Evolutionary conservation across 768 basidiomycete genomes (phyloP).

Genomic region (Leucogyrophana mollusca): DNA sequence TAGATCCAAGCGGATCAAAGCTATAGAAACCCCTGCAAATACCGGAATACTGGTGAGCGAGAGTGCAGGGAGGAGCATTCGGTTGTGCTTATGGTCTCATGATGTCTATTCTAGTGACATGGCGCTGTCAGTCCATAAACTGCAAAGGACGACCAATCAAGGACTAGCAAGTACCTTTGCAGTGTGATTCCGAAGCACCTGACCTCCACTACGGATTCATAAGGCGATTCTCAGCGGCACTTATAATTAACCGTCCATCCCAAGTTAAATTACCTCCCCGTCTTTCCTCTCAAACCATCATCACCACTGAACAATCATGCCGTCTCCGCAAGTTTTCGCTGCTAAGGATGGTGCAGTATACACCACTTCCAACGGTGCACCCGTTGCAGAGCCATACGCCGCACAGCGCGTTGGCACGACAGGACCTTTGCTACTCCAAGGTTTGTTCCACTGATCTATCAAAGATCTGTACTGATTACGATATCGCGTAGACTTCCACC

Average conservation of each 20-base stretch:
- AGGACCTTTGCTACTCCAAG: constrained; percentile 90
- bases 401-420: constrained; percentile 69
- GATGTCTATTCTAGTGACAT: not conserved
- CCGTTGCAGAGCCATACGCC: constrained; percentile 73
- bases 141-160: not conserved
- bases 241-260: constrained; percentile 19
- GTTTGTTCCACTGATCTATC: constrained; percentile 34
- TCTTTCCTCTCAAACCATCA: not conserved
- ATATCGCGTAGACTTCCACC: constrained; percentile 69
- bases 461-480: constrained; percentile 13
- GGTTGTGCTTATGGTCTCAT: not conserved
- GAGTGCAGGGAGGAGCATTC: not conserved
- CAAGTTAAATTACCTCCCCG: constrained; percentile 6
- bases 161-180: not conserved
- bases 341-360: constrained; percentile 61
- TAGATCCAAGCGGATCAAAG: not conserved
- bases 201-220: constrained; percentile 10
- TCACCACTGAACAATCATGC: constrained; percentile 44
- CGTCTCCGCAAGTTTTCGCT: constrained; percentile 57
- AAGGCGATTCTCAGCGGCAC: constrained; percentile 20
- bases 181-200: constrained; percentile 5
- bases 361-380: constrained; percentile 85
- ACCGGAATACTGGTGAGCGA: too few relatives aligned
- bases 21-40: not conserved
- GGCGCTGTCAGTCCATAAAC: not conserved